These are phyloP conservation scores for Galerina sulciceps DNA, from an alignment of 768 basidiomycete genomes.

Conservation along the genomic window DNA sequence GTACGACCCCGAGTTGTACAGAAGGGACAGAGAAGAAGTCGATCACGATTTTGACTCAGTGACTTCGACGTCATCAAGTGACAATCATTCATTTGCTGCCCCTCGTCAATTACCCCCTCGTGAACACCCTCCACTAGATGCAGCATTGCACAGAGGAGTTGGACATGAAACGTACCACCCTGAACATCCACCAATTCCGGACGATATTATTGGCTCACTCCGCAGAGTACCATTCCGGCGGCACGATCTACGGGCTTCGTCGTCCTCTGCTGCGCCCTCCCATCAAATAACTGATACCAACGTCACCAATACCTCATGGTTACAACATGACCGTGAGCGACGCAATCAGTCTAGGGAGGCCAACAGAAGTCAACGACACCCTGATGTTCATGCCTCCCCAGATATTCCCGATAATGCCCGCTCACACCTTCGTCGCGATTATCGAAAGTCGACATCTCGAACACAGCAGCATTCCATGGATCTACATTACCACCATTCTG, in stretches of 20 bases:
- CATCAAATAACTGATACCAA: neutral
- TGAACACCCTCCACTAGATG: neutral
- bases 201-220: neutral
- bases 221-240: neutral
- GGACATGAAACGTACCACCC: neutral
- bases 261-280: neutral
- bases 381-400: neutral
- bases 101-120: neutral
- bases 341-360: neutral
- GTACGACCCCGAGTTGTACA: conserved; percentile 61
- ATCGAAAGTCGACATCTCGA: no score
- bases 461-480: no score
- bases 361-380: neutral
- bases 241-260: conserved; percentile 1
- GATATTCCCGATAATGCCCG: neutral
- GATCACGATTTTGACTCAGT: conserved; percentile 71
- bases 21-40: conserved; percentile 61
- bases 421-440: no score
- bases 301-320: neutral
- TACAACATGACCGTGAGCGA: neutral
- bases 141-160: neutral
- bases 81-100: neutral
- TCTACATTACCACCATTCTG: no score
- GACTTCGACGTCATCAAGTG: conserved; percentile 30
- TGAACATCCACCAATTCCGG: neutral